phyloP scores from a whole-genome alignment of 805 yeast species.

The Candida tammaniensis region DNA sequence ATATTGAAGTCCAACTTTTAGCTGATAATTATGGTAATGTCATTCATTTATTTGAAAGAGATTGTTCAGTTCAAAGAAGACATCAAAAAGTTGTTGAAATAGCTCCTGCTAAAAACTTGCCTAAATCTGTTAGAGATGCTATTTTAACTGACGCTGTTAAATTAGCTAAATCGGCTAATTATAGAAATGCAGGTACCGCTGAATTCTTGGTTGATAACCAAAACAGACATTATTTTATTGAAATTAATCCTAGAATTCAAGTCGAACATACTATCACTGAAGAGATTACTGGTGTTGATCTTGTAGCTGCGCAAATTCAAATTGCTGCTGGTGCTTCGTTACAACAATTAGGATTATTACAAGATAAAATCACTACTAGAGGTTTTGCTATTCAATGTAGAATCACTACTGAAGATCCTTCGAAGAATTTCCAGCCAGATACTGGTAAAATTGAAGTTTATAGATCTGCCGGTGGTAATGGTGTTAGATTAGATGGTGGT shows the following conservation, averaged over 20 bases:
- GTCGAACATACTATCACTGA: slow-evolving; percentile 99
- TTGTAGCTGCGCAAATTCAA: slow-evolving; percentile 98
- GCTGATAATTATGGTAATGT: slow-evolving; percentile 95
- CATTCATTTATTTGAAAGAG: slow-evolving; percentile 93
- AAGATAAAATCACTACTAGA: slow-evolving; percentile 91
- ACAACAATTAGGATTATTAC: slow-evolving; percentile 86
- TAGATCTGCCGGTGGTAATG: slow-evolving; percentile 99
- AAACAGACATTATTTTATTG: slow-evolving; percentile 95
- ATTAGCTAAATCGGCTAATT: slow-evolving; percentile 83
- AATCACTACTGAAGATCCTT: slow-evolving; percentile 97
- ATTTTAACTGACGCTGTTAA: slow-evolving; percentile 93
- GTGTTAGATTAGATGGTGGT: slow-evolving; percentile 98
- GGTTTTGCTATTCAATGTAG: slow-evolving; percentile 99
- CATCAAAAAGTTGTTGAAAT: slow-evolving; percentile 98
- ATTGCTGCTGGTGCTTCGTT: slow-evolving; percentile 97
- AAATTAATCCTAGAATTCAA: slow-evolving; percentile 96
- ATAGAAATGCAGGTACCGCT: slow-evolving; percentile 97
- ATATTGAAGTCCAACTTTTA: slow-evolving; percentile 93
- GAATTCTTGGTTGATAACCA: slow-evolving; percentile 92
- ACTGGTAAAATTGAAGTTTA: slow-evolving; percentile 98
- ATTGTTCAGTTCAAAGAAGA: slow-evolving; percentile 99
- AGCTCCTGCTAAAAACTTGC: slow-evolving; percentile 94
- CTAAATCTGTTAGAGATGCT: slow-evolving; percentile 80
- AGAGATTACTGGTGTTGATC: slow-evolving; percentile 96
- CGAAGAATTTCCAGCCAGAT: slow-evolving; percentile 96